These are phyloP conservation scores for Lyophyllum atratum DNA, from an alignment of 768 basidiomycete species.

Conservation along the genomic window DNA sequence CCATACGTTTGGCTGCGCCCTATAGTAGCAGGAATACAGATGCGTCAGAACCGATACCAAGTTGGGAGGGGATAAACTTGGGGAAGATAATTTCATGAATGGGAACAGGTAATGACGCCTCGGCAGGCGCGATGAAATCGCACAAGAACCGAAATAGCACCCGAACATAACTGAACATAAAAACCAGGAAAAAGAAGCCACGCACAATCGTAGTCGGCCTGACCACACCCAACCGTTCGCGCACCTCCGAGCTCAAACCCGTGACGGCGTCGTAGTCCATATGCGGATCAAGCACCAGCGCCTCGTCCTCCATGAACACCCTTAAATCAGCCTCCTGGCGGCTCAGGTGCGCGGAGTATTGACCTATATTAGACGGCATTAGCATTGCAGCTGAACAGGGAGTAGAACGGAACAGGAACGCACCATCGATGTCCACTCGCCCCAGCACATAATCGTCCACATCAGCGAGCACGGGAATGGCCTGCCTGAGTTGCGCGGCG, in stretches of 20 bases:
- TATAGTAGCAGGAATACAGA: too few species aligned
- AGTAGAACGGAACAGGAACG: conserved; percentile 10
- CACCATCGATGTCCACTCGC: conserved; percentile 75
- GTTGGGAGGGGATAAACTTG: too few species aligned
- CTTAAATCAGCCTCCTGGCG: conserved; percentile 79
- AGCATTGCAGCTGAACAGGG: not conserved
- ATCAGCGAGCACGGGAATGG: conserved; percentile 50
- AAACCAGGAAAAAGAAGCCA: not conserved
- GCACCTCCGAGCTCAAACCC: conserved; percentile 78
- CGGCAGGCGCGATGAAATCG: not conserved
- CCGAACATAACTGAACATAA: not conserved
- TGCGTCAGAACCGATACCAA: too few species aligned
- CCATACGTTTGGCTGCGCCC: conserved; percentile 94
- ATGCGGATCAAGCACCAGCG: conserved; percentile 62
- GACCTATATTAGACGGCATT: conserved; percentile 39
- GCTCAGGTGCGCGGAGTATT: conserved; percentile 60
- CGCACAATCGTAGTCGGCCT: conserved; percentile 65
- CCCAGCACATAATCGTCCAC: conserved; percentile 54
- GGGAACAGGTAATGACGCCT: not conserved
- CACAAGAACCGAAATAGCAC: not conserved
- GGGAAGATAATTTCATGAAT: too few species aligned
- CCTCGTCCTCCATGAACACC: conserved; percentile 76
- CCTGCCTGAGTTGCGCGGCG: conserved; percentile 37
- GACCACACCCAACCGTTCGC: conserved; percentile 59
- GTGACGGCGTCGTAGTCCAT: conserved; percentile 68